phyloP scores from a whole-genome alignment of 768 basidiomycete genomes.

The Rhizopogon roseolus region DNA sequence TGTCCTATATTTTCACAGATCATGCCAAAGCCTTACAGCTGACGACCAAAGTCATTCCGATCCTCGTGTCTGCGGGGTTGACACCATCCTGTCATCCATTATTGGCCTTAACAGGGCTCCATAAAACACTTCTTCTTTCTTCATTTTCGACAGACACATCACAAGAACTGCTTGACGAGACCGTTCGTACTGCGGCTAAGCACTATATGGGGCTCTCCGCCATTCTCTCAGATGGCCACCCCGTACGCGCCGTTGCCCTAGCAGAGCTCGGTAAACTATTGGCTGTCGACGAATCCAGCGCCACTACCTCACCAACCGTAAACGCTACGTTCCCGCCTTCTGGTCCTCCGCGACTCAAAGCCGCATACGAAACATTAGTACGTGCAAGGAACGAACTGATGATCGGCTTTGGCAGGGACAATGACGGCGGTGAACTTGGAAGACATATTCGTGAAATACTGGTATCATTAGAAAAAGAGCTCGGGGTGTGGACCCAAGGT shows the following conservation, averaged over 20 bases:
- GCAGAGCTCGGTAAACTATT: conserved; percentile 82
- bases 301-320: conserved; percentile 20
- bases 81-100: conserved; percentile 73
- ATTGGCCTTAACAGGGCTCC: conserved; percentile 67
- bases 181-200: conserved; percentile 52
- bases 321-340: conserved; percentile 55
- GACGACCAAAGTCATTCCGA: conserved; percentile 60
- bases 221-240: conserved; percentile 64
- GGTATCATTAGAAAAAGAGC: conserved; percentile 65
- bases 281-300: conserved; percentile 67
- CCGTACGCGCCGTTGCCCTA: conserved; percentile 67
- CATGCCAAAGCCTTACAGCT: conserved; percentile 51
- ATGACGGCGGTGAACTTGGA: conserved; percentile 72
- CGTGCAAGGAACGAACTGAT: conserved; percentile 56
- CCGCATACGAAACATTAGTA: conserved; percentile 62
- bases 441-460: conserved; percentile 53
- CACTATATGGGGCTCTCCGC: conserved; percentile 47
- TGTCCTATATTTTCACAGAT: conserved; percentile 35
- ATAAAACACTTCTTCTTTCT: conserved; percentile 60
- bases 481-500: conserved; percentile 64
- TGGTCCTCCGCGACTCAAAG: conserved; percentile 54
- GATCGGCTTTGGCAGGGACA: conserved; percentile 67
- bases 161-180: conserved; percentile 56
- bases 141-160: conserved; percentile 36
- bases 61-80: conserved; percentile 54